A percentile compares a stretch with the other conserved stretches of the same genome.
Conservation (phyloP, 129 eudicot genomes). For the sunflower (Helianthus annuus) region DNA sequence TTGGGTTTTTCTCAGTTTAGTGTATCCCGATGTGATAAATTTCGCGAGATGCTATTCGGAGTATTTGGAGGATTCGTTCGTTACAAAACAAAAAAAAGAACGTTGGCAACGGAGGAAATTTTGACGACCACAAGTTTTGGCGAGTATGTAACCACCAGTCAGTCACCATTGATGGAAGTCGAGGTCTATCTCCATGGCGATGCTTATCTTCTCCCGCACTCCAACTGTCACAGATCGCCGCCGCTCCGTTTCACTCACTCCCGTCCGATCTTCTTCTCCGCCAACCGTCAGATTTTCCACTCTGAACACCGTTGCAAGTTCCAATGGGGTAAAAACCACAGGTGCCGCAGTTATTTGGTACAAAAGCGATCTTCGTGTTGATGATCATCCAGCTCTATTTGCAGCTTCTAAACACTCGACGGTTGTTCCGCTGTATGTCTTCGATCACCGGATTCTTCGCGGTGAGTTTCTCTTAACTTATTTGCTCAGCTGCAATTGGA, state of each 20-base stretch:
- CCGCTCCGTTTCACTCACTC: conserved; percentile 8
- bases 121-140: too few relatives aligned
- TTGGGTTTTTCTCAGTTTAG: too few relatives aligned
- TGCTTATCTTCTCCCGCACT: conserved; percentile 31
- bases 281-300: conserved; percentile 27
- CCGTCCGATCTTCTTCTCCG: conserved; percentile 30
- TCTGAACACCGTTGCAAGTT: conserved; percentile 16
- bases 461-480: conserved; percentile 29
- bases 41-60: too few relatives aligned
- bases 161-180: conserved; percentile 17
- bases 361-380: conserved; percentile 81
- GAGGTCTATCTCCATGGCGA: conserved; percentile 47
- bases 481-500: neutral
- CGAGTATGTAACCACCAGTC: too few relatives aligned
- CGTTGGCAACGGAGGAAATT: too few relatives aligned
- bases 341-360: conserved; percentile 74
- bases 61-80: too few relatives aligned
- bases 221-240: conserved; percentile 17
- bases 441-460: conserved; percentile 84
- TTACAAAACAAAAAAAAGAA: too few relatives aligned
- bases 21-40: too few relatives aligned
- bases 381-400: conserved; percentile 82
- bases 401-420: conserved; percentile 54
- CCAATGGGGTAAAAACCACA: conserved; percentile 26
- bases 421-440: conserved; percentile 73